Percentiles rank a stretch among this genome's conserved stretches.
Evolutionary conservation across 2,329 filamentous ascomycete genomes (phyloP).

Genomic region (Pleurostoma richardsiae): DNA sequence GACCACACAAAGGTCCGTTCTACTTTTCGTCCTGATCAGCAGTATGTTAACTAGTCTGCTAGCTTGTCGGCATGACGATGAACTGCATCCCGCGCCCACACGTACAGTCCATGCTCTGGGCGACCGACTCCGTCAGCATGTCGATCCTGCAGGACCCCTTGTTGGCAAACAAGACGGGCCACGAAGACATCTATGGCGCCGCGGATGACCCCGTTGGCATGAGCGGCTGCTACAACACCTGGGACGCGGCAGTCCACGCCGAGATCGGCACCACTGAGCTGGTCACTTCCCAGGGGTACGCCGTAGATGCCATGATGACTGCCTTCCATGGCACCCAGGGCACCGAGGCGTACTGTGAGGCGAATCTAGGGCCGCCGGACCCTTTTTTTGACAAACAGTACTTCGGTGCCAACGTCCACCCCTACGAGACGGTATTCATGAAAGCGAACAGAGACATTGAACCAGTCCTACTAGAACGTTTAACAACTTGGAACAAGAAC

Average conservation of each 20-base stretch:
- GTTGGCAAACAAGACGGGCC: slow-evolving; percentile 9
- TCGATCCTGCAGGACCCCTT: slow-evolving; percentile 21
- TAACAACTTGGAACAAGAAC: slow-evolving; percentile 24
- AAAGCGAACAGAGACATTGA: slow-evolving; percentile 26
- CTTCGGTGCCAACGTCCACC: slow-evolving; percentile 25
- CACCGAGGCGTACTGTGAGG: slow-evolving; percentile 7
- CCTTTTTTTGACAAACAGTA: slow-evolving; percentile 17
- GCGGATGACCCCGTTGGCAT: slow-evolving; percentile 15
- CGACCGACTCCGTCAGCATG: slow-evolving; percentile 26
- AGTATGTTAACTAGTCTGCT: not conserved
- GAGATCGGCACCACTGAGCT: slow-evolving; percentile 19
- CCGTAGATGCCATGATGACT: slow-evolving; percentile 22
- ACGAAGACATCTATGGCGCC: slow-evolving; percentile 13
- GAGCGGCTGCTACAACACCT: slow-evolving; percentile 16
- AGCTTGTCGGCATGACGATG: slow-evolving; percentile 28
- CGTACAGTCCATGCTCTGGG: slow-evolving; percentile 26
- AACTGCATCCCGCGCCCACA: slow-evolving; percentile 23
- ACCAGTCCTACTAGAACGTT: slow-evolving; percentile 14
- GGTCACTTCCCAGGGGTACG: slow-evolving; percentile 19
- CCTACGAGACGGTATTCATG: slow-evolving; percentile 31
- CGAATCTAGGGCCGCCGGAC: slow-evolving; percentile 11
- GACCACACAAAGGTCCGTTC: slow-evolving; percentile 21
- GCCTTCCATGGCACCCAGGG: slow-evolving; percentile 13
- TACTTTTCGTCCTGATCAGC: not conserved
- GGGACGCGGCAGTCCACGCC: slow-evolving; percentile 16